These are phyloP conservation scores for Umbilicus rupestris DNA, from an alignment of 164 flowering plant species.

Conservation along the genomic window DNA sequence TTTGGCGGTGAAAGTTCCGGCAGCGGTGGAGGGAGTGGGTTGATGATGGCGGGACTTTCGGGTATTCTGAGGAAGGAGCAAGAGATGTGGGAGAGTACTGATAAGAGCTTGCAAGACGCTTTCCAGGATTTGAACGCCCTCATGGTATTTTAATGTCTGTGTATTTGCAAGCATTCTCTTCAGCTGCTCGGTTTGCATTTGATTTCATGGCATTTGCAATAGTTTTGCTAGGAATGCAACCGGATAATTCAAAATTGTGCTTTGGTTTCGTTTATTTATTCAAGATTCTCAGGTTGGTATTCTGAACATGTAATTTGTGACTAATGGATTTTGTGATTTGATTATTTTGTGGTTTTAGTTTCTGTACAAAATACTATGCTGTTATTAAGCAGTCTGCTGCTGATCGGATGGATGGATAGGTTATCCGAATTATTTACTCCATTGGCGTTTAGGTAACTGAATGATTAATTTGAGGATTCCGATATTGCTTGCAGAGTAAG, in stretches of 20 bases:
- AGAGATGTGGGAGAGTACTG: slow-evolving; percentile 95
- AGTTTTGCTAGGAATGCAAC: no score
- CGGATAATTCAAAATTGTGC: no score
- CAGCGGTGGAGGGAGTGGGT: slow-evolving; percentile 16
- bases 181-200: not conserved
- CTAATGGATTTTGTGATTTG: no score
- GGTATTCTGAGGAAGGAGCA: slow-evolving; percentile 96
- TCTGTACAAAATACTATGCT: no score
- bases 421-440: not conserved
- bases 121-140: slow-evolving; percentile 95
- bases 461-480: not conserved
- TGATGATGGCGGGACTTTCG: slow-evolving; percentile 67
- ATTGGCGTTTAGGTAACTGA: not conserved
- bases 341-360: no score
- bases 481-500: slow-evolving; percentile 43
- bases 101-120: slow-evolving; percentile 89
- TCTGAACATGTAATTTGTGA: not conserved
- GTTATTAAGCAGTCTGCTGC: not conserved
- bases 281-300: not conserved
- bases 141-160: slow-evolving; percentile 42
- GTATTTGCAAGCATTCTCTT: not conserved
- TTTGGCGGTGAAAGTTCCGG: slow-evolving; percentile 5
- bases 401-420: not conserved
- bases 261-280: not conserved
- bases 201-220: not conserved